A percentile compares a stretch with the other conserved stretches of the same genome.
Conservation (phyloP, 345 rosid species). For the Bretschneidera sinensis region DNA sequence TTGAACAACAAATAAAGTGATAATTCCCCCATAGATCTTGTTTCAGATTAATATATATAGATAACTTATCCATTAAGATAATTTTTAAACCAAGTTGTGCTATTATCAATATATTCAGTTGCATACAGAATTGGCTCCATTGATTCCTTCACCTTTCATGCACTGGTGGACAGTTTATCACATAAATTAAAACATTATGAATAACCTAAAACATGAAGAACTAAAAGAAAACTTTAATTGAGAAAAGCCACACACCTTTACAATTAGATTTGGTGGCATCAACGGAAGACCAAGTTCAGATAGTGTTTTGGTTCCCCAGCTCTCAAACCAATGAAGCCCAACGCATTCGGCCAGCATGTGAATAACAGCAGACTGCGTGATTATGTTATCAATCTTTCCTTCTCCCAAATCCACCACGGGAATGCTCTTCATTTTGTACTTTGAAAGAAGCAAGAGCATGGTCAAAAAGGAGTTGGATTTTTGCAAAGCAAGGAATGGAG, state of each 20-base stretch:
- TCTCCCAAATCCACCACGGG: slow-evolving; percentile 81
- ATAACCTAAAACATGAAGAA: neutral
- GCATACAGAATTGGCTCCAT: too few relatives aligned
- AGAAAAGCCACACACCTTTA: slow-evolving; percentile 43
- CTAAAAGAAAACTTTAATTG: neutral
- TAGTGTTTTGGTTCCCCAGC: slow-evolving; percentile 87
- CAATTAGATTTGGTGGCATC: slow-evolving; percentile 42
- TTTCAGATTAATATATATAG: too few relatives aligned
- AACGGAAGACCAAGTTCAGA: slow-evolving; percentile 86
- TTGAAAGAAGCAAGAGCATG: slow-evolving; percentile 88
- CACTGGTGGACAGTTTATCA: too few relatives aligned
- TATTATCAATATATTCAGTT: too few relatives aligned
- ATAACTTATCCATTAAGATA: too few relatives aligned
- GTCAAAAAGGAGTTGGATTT: slow-evolving; percentile 86
- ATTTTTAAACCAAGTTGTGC: too few relatives aligned
- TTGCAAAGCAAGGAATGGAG: slow-evolving; percentile 97
- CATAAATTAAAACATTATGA: too few relatives aligned
- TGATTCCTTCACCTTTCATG: too few relatives aligned
- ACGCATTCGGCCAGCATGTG: slow-evolving; percentile 96
- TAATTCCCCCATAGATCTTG: too few relatives aligned
- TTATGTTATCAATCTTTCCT: slow-evolving; percentile 71
- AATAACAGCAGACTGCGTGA: slow-evolving; percentile 93
- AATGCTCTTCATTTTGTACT: slow-evolving; percentile 97
- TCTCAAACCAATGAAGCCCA: slow-evolving; percentile 93
- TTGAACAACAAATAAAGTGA: too few relatives aligned